phyloP scores from a whole-genome alignment of 2,329 filamentous ascomycete genomes.

The Pseudogymnoascus sp. region DNA sequence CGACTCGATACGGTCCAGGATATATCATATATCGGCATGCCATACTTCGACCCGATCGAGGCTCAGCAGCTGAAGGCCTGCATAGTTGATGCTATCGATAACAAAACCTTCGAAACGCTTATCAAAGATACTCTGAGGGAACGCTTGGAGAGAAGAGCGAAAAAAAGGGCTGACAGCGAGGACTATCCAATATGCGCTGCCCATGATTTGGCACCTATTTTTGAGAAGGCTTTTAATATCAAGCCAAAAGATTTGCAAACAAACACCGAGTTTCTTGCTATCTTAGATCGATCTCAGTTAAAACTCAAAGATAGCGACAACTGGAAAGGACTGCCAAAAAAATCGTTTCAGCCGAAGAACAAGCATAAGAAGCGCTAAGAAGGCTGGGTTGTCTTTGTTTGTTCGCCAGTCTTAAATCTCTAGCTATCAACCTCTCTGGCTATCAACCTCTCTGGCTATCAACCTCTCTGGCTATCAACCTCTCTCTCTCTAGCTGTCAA shows the following conservation, averaged over 20 bases:
- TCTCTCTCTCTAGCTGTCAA: too few species aligned
- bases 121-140: slow-evolving; percentile 20
- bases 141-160: slow-evolving; percentile 23
- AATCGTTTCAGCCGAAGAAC: slow-evolving; percentile 9
- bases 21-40: slow-evolving; percentile 12
- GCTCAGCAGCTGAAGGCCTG: slow-evolving; percentile 10
- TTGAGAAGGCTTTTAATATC: slow-evolving; percentile 24
- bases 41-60: slow-evolving; percentile 13
- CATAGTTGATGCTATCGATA: background rate
- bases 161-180: slow-evolving; percentile 24
- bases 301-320: background rate
- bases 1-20: slow-evolving; percentile 14
- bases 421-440: too few species aligned
- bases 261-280: slow-evolving; percentile 18
- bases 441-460: too few species aligned
- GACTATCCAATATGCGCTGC: slow-evolving; percentile 30
- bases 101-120: slow-evolving; percentile 16
- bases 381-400: too few species aligned
- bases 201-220: slow-evolving; percentile 20
- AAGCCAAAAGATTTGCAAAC: slow-evolving; percentile 23
- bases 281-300: background rate
- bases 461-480: too few species aligned
- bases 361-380: background rate
- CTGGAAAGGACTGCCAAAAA: slow-evolving; percentile 12
- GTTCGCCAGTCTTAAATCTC: too few species aligned